Evolutionary conservation across 768 basidiomycete genomes (phyloP).

Genomic region (Lentinula lateritia): DNA sequence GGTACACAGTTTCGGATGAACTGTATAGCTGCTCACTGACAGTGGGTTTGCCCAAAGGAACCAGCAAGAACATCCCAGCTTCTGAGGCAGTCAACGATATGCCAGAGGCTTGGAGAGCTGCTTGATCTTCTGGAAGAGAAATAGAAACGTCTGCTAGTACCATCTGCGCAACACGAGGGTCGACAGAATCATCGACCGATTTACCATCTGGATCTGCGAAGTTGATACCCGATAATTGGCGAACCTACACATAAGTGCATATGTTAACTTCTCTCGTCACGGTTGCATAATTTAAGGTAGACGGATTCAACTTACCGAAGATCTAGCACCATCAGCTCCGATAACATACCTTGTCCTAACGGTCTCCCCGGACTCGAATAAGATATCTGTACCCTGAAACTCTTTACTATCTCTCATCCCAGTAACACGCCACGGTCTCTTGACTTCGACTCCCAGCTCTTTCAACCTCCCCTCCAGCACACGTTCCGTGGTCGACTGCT

Average conservation of each 20-base stretch:
- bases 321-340: constrained; percentile 35
- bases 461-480: constrained; percentile 24
- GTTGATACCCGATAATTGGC: constrained; percentile 26
- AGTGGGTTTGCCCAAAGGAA: constrained; percentile 1
- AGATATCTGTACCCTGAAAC: constrained; percentile 15
- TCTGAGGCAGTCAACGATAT: not conserved
- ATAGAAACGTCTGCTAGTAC: constrained; percentile 35
- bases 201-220: constrained; percentile 30
- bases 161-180: constrained; percentile 24
- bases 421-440: constrained; percentile 26
- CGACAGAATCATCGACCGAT: constrained; percentile 12
- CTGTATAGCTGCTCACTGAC: not conserved
- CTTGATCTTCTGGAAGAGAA: not conserved
- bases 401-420: constrained; percentile 16
- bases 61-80: not conserved
- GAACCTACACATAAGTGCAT: constrained; percentile 23
- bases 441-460: constrained; percentile 20
- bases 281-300: constrained; percentile 25
- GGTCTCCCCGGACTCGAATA: constrained; percentile 1
- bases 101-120: not conserved
- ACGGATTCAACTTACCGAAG: not conserved
- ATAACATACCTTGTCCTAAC: constrained; percentile 17
- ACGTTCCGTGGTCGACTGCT: constrained; percentile 35
- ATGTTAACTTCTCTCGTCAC: not conserved
- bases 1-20: not conserved